These are phyloP conservation scores for Coemansia sp. DNA, from an alignment of 192 early-diverging fungal species.

Conservation along the genomic window DNA sequence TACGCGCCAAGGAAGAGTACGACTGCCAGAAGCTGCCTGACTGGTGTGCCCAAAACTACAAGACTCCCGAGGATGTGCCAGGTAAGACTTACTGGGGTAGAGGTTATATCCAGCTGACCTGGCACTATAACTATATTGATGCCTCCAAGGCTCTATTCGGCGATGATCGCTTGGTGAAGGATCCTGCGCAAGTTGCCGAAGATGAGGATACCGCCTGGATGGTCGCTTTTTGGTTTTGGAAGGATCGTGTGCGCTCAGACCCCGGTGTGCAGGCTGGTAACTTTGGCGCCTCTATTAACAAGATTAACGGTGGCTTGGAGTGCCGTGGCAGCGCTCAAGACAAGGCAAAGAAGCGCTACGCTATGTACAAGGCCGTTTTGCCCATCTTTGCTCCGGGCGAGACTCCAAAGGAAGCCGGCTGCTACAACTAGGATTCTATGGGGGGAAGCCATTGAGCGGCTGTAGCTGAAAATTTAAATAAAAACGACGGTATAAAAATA, in stretches of 20 bases:
- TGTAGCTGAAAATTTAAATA: background rate
- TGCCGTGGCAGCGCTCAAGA: slow-evolving; percentile 43
- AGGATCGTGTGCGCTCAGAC: slow-evolving; percentile 38
- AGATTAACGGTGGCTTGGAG: slow-evolving; percentile 57
- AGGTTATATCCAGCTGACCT: slow-evolving; percentile 59
- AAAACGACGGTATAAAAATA: background rate
- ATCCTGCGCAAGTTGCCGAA: slow-evolving; percentile 31
- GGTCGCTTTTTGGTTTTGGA: slow-evolving; percentile 57
- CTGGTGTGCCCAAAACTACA: slow-evolving; percentile 52
- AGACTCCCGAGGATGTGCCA: slow-evolving; percentile 31
- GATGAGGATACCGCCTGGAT: slow-evolving; percentile 43
- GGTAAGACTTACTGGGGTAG: slow-evolving; percentile 56
- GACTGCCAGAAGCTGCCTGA: slow-evolving; percentile 39
- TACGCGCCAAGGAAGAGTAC: slow-evolving; percentile 53
- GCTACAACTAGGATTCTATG: slow-evolving; percentile 42
- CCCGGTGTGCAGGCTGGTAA: slow-evolving; percentile 47
- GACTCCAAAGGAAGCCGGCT: slow-evolving; percentile 42
- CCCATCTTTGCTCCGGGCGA: slow-evolving; percentile 38
- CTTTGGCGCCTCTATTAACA: slow-evolving; percentile 56
- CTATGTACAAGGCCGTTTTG: slow-evolving; percentile 52
- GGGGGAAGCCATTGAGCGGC: background rate
- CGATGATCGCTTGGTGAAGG: slow-evolving; percentile 38
- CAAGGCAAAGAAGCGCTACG: slow-evolving; percentile 56
- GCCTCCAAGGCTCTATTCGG: slow-evolving; percentile 50
- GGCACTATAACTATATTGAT: slow-evolving; percentile 54